Evolutionary conservation across 306 rosid species (phyloP).

Genomic region (Citrullus amarus): DNA sequence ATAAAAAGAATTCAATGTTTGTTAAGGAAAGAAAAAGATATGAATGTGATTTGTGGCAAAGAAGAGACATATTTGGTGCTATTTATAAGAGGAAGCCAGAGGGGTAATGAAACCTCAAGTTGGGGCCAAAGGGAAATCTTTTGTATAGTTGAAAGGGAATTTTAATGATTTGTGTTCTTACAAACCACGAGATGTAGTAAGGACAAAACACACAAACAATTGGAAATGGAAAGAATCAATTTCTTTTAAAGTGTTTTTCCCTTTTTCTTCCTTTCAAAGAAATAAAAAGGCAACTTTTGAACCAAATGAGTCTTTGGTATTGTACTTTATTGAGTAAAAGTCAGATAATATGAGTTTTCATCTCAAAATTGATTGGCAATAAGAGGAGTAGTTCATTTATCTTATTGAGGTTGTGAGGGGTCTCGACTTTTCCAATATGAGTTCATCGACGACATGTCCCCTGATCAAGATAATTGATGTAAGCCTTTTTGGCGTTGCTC

Average conservation of each 20-base stretch:
- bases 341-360: no score
- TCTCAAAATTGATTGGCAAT: no score
- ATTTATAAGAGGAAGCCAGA: not conserved
- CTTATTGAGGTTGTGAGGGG: no score
- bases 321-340: not conserved
- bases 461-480: no score
- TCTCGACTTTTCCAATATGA: no score
- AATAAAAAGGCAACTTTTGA: not conserved
- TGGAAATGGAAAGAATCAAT: not conserved
- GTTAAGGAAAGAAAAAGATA: not conserved
- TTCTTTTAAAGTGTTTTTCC: not conserved
- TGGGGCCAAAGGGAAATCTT: not conserved
- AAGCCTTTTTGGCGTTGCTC: no score
- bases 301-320: not conserved
- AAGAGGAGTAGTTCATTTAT: no score
- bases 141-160: not conserved
- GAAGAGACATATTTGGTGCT: not conserved
- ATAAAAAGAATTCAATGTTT: not conserved
- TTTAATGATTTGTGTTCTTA: not conserved
- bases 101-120: constrained; percentile 2
- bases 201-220: not conserved
- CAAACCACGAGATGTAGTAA: constrained; percentile 12
- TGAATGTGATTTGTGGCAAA: not conserved
- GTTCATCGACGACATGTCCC: no score
- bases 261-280: not conserved